A percentile compares a stretch with the other conserved stretches of the same genome.
Conservation (phyloP, 179 eudicot species). For the Pouteria campechiana region DNA sequence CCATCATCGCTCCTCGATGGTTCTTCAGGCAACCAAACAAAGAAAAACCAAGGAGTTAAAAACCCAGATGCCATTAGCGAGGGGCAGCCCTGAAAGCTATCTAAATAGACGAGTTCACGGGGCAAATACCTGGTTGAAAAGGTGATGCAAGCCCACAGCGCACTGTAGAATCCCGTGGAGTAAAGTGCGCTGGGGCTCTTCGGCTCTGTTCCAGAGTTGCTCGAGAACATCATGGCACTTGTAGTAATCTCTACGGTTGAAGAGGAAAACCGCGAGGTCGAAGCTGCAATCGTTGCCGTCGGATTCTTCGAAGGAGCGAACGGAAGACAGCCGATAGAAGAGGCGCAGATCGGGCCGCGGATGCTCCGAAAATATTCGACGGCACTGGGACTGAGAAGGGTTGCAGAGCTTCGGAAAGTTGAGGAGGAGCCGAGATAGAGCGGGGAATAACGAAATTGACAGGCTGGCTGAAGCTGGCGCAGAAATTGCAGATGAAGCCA, state of each 20-base stretch:
- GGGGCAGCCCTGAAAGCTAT: neutral
- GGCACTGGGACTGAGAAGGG: no score
- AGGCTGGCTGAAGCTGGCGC: no score
- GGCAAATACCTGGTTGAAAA: constrained; percentile 58
- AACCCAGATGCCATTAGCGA: neutral
- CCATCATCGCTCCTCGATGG: constrained; percentile 96
- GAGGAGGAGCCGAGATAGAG: no score
- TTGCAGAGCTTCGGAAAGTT: no score
- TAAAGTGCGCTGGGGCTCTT: constrained; percentile 55
- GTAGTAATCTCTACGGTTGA: constrained; percentile 62
- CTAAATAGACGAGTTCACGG: neutral
- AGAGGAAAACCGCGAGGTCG: constrained; percentile 48
- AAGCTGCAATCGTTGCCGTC: constrained; percentile 11
- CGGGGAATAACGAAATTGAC: no score
- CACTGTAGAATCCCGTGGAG: constrained; percentile 69
- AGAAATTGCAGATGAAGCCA: no score
- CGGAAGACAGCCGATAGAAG: no score
- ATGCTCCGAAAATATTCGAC: no score
- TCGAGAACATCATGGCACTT: constrained; percentile 77
- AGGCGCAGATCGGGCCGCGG: no score
- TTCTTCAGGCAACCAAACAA: constrained; percentile 25
- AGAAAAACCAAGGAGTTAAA: neutral
- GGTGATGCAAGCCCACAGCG: constrained; percentile 85
- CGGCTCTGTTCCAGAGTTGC: constrained; percentile 50
- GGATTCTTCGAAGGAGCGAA: neutral